Evolutionary conservation across 225 moss, liverwort and hornwort genomes (phyloP).

Genomic region (Climacium dendroides): DNA sequence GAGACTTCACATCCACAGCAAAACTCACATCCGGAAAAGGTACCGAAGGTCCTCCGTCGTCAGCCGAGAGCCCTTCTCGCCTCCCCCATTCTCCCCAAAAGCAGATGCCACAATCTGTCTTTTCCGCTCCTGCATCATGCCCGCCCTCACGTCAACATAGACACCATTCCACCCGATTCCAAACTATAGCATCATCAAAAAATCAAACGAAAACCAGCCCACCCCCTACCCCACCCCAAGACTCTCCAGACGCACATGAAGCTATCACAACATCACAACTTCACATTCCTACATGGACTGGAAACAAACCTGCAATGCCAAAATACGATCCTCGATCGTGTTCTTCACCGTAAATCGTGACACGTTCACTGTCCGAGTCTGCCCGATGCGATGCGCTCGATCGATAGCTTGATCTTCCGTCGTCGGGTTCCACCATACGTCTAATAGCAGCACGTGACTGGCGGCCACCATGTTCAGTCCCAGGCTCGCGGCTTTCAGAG

Average conservation of each 20-base stretch:
- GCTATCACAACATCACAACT: neutral
- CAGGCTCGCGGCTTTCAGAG: slow-evolving; percentile 95
- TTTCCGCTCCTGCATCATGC: slow-evolving; percentile 62
- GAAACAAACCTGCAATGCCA: slow-evolving; percentile 69
- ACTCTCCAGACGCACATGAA: neutral
- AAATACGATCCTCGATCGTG: slow-evolving; percentile 91
- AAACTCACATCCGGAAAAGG: slow-evolving; percentile 50
- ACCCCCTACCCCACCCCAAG: neutral
- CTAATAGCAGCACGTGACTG: slow-evolving; percentile 85
- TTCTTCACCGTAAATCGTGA: slow-evolving; percentile 94
- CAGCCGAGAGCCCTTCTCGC: slow-evolving; percentile 66
- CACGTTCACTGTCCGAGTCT: slow-evolving; percentile 81
- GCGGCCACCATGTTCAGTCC: slow-evolving; percentile 99
- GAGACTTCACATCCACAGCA: neutral
- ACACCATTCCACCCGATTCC: neutral
- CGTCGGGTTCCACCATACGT: slow-evolving; percentile 99
- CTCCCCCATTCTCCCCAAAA: slow-evolving; percentile 72
- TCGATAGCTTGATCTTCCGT: slow-evolving; percentile 99
- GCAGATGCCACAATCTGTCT: slow-evolving; percentile 88
- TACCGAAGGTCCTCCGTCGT: slow-evolving; percentile 70
- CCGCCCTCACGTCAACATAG: neutral
- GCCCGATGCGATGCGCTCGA: slow-evolving; percentile 96
- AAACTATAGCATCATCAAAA: neutral
- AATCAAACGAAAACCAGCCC: neutral
- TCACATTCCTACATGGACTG: neutral